Evolutionary conservation across 1,284 basidiomycete genomes (phyloP), one percentile per base, ranked within the genome.

Genomic region (Pseudomicrostroma phylloplanum): DNA sequence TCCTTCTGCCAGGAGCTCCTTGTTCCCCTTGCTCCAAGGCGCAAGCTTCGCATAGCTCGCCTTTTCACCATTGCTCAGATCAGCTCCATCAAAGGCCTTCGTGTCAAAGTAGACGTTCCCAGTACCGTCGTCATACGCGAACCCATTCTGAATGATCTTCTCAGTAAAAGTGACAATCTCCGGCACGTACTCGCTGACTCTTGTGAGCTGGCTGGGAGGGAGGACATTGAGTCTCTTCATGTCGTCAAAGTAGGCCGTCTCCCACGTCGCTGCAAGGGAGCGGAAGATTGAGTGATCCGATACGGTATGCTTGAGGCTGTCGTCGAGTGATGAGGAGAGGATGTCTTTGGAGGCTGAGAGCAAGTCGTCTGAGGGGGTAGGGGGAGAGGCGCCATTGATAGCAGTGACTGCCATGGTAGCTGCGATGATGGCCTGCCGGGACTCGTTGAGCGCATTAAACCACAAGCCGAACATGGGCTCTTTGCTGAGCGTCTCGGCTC

Each of bases 161-260:
- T 93, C 85, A 21, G 97, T 89, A 77, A 94, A 99, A 0, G 85
- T 80, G 58, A 92, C 90, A 68, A 97, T 92, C 81, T 98, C 93
- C 8, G 92, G 91, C 13, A 99, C 89, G 80, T 92, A 99, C 80
- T 98, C 96, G 17, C 92, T 94, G 15, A 98, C 96, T 46, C 96
- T 87, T 2, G 96, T 98, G 60, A 97, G 82, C 1, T 87, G 91
- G 78, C 93, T 91, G 17, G 96, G 93, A 40, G 88, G 86, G 62
- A 89, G 87, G 57, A 98, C 90, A 66, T 86, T 86, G 30, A 99
- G 84, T 15, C 88, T 86, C 39, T 83, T 82, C 96, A 99, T 99
- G 78, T 97, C 93, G 53, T 88, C 83, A 82, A 96, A 94, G 82
- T 91, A 99, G 59, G 86, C 85, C 36, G 82, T 82, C 81, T 98